A percentile compares a stretch with the other conserved stretches of the same genome.
These are phyloP conservation scores for Eucalyptus melliodora DNA, from an alignment of 345 rosid genomes.

Conservation along the genomic window DNA sequence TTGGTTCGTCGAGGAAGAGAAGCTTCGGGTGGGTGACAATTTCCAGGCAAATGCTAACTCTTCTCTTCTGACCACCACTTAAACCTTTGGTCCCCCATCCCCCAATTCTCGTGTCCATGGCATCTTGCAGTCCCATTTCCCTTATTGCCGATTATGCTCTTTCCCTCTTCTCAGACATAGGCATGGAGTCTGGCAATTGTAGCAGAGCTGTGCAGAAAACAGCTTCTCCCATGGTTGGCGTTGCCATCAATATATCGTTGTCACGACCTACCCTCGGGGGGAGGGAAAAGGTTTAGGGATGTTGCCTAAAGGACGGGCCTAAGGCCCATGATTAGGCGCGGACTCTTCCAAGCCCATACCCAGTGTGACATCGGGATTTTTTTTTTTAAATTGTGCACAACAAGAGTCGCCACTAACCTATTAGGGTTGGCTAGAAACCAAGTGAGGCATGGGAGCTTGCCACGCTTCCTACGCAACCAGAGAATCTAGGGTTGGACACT, in stretches of 20 bases:
- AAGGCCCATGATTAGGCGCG: not conserved
- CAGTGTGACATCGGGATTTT: no score
- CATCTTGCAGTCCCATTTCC: conserved; percentile 37
- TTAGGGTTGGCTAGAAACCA: no score
- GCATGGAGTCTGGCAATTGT: conserved; percentile 35
- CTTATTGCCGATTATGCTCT: conserved; percentile 31
- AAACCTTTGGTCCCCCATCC: conserved; percentile 37
- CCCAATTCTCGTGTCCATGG: conserved; percentile 32
- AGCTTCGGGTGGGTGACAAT: conserved; percentile 32
- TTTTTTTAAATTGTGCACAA: no score
- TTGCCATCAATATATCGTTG: no score
- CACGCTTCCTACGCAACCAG: no score
- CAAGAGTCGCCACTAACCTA: no score
- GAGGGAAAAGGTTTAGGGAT: no score
- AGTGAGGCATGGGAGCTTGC: no score
- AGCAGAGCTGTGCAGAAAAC: conserved; percentile 39
- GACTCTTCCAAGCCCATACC: no score
- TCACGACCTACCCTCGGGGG: no score
- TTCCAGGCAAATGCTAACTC: conserved; percentile 47
- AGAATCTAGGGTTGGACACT: no score
- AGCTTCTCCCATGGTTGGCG: conserved; percentile 3
- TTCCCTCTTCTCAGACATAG: conserved; percentile 17
- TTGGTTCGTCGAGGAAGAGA: conserved; percentile 40
- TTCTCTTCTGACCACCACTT: conserved; percentile 42
- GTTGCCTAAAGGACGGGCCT: no score